These are phyloP conservation scores for Aureobasidium sp. DNA, from an alignment of 2,329 filamentous ascomycete species.

Conservation along the genomic window DNA sequence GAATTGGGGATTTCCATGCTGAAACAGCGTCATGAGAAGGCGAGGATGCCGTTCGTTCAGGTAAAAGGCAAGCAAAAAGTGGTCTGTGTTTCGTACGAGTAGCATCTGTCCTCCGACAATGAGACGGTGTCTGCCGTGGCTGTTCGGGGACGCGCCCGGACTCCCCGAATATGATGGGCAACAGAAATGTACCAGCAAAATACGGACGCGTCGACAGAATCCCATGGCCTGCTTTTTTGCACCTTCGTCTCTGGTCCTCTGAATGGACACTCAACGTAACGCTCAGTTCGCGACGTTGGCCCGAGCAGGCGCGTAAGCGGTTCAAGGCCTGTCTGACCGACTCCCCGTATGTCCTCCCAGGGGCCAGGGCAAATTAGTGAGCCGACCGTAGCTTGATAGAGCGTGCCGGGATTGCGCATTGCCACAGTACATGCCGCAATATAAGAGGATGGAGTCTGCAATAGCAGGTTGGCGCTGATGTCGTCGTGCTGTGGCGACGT, in stretches of 20 bases:
- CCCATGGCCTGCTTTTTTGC: neutral
- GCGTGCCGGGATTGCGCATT: neutral
- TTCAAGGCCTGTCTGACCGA: neutral
- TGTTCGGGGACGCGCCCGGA: neutral
- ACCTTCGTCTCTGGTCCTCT: neutral
- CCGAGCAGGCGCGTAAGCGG: slow-evolving; percentile 1
- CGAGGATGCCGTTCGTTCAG: neutral
- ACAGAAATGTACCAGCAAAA: neutral
- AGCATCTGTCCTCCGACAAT: neutral
- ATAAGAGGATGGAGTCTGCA: neutral
- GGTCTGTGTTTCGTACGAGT: no score
- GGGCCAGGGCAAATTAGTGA: neutral
- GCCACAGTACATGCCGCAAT: neutral
- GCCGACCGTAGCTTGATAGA: neutral
- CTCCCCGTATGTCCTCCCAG: slow-evolving; percentile 1
- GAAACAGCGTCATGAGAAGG: neutral
- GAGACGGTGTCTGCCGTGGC: neutral
- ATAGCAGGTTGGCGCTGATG: neutral
- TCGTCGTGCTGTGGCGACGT: neutral
- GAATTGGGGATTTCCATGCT: neutral
- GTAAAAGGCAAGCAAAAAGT: neutral
- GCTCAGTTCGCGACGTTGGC: neutral
- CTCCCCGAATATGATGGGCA: neutral
- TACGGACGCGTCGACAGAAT: neutral
- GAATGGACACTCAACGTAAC: neutral